Base-by-base conservation (phyloP, 2,329 filamentous ascomycete species). In the Thielaviopsis cerberus region DNA sequence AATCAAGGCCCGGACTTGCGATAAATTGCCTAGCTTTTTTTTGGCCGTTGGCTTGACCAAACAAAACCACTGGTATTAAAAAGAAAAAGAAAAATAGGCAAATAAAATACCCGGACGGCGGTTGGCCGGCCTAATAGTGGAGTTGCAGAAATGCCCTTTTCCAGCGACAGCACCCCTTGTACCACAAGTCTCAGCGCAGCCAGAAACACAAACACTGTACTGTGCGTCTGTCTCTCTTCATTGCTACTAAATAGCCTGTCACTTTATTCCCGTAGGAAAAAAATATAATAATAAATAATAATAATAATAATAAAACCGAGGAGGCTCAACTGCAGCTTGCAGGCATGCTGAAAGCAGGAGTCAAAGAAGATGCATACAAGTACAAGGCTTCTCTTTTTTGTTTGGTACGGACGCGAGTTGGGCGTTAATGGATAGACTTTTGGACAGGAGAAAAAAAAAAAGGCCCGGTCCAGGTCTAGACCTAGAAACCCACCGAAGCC, bases 71-170 rank as follows among this genome's bases (percentile, higher is more conserved):
- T n/a, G n/a, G n/a, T n/a, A n/a, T n/a, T 5, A 30, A 30, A 11
- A 30, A 30, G 11, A 30, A 30, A 30, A 30, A 30, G 27, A 30
- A 6, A 30, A 37, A 37, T 17, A 41, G n/a, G n/a, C 4, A n/a
- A 17, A 41, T 41, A 41, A 41, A 41, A 41, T 41, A 13, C 1
- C 69, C 65, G 69, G 67, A 70, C 76, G 76, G 76, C 75, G 73
- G 68, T 76, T 78, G 68, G 70, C 75, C 76, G 76, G 76, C 74
- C 69, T 72, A 77, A 78, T 76, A 76, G 76, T 79, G 76, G 76
- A 25, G 24, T 52, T 20, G 24, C 72, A 74, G 51, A n/a, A 41
- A 41, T 41, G 51, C 25, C 24, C 27, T 17, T 53, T 25, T 17
- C 50, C 51, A 53, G 51, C 26, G 51, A n/a, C n/a, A n/a, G n/a